Evolutionary conservation across 176 grass and related monocot species (phyloP).

Genomic region (Carex littledalei): DNA sequence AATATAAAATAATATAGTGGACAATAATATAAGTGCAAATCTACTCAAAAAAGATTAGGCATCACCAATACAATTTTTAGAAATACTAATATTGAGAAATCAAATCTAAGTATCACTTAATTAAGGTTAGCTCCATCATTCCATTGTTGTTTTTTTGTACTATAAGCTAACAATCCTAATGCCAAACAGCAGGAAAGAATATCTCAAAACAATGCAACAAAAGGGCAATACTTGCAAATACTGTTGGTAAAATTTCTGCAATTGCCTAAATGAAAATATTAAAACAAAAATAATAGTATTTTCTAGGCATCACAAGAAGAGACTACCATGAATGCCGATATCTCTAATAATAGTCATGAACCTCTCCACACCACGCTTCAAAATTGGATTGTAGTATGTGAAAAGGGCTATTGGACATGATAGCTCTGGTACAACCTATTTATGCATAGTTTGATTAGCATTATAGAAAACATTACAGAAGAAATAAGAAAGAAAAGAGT

Average conservation of each 20-base stretch:
- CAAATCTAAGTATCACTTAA: background rate
- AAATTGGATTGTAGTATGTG: slow-evolving; percentile 93
- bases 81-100: background rate
- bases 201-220: background rate
- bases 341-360: slow-evolving; percentile 80
- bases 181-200: background rate
- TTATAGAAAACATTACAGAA: background rate
- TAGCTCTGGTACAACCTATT: slow-evolving; percentile 66
- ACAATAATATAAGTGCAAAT: background rate
- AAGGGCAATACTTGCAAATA: background rate
- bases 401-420: slow-evolving; percentile 89
- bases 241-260: background rate
- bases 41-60: background rate
- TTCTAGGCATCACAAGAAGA: slow-evolving; percentile 18
- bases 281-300: background rate
- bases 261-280: too few species aligned
- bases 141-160: background rate
- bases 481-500: background rate
- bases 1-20: too few species aligned
- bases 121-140: background rate
- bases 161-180: background rate
- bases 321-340: slow-evolving; percentile 69
- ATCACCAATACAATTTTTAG: background rate
- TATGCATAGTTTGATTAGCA: background rate
- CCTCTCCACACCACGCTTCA: slow-evolving; percentile 76